Conservation (phyloP, 2,329 filamentous ascomycete species). For the Mycosphaerella arachidis region DNA sequence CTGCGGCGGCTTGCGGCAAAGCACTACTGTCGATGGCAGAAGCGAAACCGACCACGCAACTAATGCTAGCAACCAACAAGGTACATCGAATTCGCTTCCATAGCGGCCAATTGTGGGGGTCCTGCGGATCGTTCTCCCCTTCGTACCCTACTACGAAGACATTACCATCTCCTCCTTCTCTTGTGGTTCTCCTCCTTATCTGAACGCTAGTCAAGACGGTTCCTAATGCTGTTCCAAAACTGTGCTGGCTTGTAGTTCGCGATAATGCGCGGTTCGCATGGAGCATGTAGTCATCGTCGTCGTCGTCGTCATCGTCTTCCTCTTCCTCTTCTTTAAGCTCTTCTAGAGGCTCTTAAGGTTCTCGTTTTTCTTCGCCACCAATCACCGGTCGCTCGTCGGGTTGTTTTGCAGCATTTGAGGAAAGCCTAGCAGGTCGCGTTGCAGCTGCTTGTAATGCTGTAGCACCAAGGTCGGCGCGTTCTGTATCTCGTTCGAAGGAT, state of each 20-base stretch:
- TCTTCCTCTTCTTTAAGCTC: slow-evolving; percentile 18
- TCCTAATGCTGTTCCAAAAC: slow-evolving; percentile 33
- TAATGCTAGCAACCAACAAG: slow-evolving; percentile 40
- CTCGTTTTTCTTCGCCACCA: slow-evolving; percentile 6
- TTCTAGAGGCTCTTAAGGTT: slow-evolving; percentile 12
- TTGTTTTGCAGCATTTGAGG: not conserved
- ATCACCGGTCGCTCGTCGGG: not conserved
- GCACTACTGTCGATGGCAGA: slow-evolving; percentile 52
- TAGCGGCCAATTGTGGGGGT: slow-evolving; percentile 37
- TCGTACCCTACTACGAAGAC: slow-evolving; percentile 39
- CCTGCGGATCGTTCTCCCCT: slow-evolving; percentile 33
- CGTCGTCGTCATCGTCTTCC: slow-evolving; percentile 24
- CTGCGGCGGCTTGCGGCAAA: slow-evolving; percentile 41
- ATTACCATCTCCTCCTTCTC: slow-evolving; percentile 35
- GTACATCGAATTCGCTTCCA: slow-evolving; percentile 32
- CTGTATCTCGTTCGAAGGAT: slow-evolving; percentile 21
- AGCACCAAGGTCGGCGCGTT: slow-evolving; percentile 9
- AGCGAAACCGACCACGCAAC: slow-evolving; percentile 48
- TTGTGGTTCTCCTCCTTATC: slow-evolving; percentile 33
- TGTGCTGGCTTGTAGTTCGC: slow-evolving; percentile 29
- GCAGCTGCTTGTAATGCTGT: not conserved
- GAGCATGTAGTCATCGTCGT: slow-evolving; percentile 21
- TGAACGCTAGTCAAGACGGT: slow-evolving; percentile 35
- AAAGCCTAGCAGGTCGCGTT: not conserved
- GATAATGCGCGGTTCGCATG: slow-evolving; percentile 25